Percentiles rank a stretch among this genome's conserved stretches.
These are phyloP conservation scores for Bruguiera gymnorhiza DNA, from an alignment of 345 rosid genomes.

Conservation along the genomic window DNA sequence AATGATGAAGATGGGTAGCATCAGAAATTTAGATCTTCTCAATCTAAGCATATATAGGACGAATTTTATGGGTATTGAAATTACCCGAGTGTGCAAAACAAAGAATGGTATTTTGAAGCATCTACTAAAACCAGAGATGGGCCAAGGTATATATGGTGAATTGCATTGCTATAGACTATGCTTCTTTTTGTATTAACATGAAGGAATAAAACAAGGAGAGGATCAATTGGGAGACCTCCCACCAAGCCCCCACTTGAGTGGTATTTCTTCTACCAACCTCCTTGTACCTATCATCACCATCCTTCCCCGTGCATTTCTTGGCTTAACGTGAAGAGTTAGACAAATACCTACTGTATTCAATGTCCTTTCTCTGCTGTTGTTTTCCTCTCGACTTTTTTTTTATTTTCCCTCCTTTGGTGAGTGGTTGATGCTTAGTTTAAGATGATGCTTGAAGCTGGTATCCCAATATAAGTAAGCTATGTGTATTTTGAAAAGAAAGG, in stretches of 20 bases:
- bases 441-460: not conserved
- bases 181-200: not conserved
- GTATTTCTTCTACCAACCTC: slow-evolving; percentile 1
- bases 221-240: slow-evolving; percentile 2
- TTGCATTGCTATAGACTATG: not conserved
- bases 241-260: slow-evolving; percentile 25
- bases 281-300: slow-evolving; percentile 5
- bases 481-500: not conserved
- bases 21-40: no score
- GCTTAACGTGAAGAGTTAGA: slow-evolving; percentile 6
- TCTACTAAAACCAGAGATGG: no score
- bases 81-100: no score
- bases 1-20: no score
- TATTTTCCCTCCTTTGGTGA: not conserved
- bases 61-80: no score
- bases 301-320: slow-evolving; percentile 1
- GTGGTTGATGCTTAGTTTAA: not conserved
- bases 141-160: no score
- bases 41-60: no score
- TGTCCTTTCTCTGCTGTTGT: not conserved
- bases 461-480: no score
- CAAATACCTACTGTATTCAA: slow-evolving; percentile 25
- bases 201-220: not conserved
- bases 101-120: no score
- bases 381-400: not conserved